These are phyloP conservation scores for Phylloboletellus chloephorus DNA, from an alignment of 1,284 basidiomycete species.

Conservation along the genomic window DNA sequence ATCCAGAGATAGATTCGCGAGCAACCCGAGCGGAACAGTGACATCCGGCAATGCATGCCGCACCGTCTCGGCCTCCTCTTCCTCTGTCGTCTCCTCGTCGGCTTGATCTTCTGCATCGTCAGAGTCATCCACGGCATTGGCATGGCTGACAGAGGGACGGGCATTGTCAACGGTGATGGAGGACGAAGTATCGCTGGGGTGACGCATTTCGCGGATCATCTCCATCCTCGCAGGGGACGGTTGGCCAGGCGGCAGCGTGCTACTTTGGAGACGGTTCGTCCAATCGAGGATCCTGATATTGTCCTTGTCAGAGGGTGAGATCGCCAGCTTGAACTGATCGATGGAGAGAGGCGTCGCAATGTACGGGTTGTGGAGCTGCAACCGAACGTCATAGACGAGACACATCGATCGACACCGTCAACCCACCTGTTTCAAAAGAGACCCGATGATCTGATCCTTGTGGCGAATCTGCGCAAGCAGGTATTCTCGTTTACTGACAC, in stretches of 20 bases:
- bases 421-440: slow-evolving; percentile 69
- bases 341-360: slow-evolving; percentile 70
- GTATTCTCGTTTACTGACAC: slow-evolving; percentile 70
- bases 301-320: slow-evolving; percentile 62
- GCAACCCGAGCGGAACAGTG: slow-evolving; percentile 65
- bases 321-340: slow-evolving; percentile 68
- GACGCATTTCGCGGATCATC: slow-evolving; percentile 29
- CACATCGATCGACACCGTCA: not conserved
- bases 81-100: slow-evolving; percentile 28
- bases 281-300: slow-evolving; percentile 67
- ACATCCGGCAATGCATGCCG: slow-evolving; percentile 56
- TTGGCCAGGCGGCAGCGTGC: slow-evolving; percentile 28
- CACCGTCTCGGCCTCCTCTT: slow-evolving; percentile 38
- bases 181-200: slow-evolving; percentile 27
- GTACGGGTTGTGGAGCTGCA: slow-evolving; percentile 71
- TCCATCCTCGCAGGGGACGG: slow-evolving; percentile 21
- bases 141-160: not conserved
- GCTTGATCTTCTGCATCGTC: slow-evolving; percentile 22
- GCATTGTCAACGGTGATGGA: not conserved
- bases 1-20: slow-evolving; percentile 64
- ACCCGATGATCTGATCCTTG: slow-evolving; percentile 78
- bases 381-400: slow-evolving; percentile 6
- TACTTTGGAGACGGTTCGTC: slow-evolving; percentile 49
- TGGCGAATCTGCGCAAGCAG: slow-evolving; percentile 74
- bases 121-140: slow-evolving; percentile 5